Percentiles rank a stretch among this genome's conserved stretches.
Conservation (phyloP, 176 grass and related monocot genomes). For the Aegilops umbellulata region DNA sequence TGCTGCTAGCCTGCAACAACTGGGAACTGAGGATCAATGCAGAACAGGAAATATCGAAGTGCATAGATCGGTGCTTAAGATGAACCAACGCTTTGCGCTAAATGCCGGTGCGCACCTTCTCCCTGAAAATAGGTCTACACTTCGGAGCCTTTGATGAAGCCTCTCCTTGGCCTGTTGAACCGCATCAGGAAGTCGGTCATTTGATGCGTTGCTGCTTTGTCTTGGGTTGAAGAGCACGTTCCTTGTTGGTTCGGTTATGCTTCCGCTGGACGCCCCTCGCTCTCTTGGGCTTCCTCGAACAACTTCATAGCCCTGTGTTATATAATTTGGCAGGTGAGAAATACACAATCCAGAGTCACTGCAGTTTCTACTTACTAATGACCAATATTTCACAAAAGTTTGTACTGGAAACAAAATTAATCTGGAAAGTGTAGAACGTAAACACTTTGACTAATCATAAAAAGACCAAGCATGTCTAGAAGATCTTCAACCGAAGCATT, state of each 20-base stretch:
- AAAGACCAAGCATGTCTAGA: not conserved
- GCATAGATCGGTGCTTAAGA: not conserved
- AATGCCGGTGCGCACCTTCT: conserved; percentile 12
- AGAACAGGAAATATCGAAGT: not conserved
- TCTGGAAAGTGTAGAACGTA: not conserved
- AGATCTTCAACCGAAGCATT: not conserved
- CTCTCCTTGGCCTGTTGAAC: conserved; percentile 43
- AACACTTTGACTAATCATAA: not conserved
- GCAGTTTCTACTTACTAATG: not conserved
- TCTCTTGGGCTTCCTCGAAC: not conserved
- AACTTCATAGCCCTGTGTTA: conserved; percentile 6
- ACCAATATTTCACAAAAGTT: not conserved
- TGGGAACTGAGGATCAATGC: not conserved
- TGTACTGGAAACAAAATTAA: not conserved
- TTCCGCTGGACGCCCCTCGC: not conserved
- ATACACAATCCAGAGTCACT: not conserved
- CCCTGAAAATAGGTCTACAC: conserved; percentile 16
- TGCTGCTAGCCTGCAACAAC: not conserved
- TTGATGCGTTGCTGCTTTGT: not conserved
- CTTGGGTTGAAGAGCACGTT: not conserved
- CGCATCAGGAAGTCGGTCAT: conserved; percentile 37
- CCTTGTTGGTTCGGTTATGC: not conserved
- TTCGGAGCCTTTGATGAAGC: conserved; percentile 36
- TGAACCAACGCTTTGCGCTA: not conserved
- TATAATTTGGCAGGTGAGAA: not conserved